These are phyloP conservation scores for Serendipita sp. DNA, from an alignment of 768 basidiomycete species.

Conservation along the genomic window DNA sequence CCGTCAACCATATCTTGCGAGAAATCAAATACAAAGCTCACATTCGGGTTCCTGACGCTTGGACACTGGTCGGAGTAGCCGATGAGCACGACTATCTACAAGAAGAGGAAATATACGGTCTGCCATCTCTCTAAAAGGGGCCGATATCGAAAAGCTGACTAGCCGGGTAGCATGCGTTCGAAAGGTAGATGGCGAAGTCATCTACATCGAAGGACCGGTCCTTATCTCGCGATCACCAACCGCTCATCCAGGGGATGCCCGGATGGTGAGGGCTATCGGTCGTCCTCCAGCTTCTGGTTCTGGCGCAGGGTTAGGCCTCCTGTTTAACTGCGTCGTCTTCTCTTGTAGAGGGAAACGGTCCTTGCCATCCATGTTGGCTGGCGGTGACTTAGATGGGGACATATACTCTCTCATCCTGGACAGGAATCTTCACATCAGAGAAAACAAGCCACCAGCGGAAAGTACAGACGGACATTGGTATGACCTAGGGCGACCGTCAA, in stretches of 20 bases:
- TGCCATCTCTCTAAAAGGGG: conserved; percentile 13
- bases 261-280: conserved; percentile 32
- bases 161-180: conserved; percentile 27
- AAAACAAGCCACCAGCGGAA: too few species aligned
- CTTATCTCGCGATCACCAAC: conserved; percentile 45
- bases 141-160: not conserved
- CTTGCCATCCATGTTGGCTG: conserved; percentile 45
- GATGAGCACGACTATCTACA: conserved; percentile 41
- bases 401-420: conserved; percentile 34
- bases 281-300: conserved; percentile 33
- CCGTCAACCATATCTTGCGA: conserved; percentile 45
- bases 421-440: not conserved
- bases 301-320: conserved; percentile 32
- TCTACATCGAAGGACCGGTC: conserved; percentile 28
- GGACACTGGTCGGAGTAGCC: conserved; percentile 58
- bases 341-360: conserved; percentile 39
- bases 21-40: conserved; percentile 47
- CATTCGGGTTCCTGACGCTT: conserved; percentile 46
- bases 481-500: conserved; percentile 31
- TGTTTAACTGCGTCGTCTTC: conserved; percentile 13
- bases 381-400: conserved; percentile 58
- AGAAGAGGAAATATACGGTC: conserved; percentile 43
- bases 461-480: conserved; percentile 20
- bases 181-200: conserved; percentile 11
- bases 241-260: conserved; percentile 56